A percentile compares a stretch with the other conserved stretches of the same genome.
Evolutionary conservation across 1,284 basidiomycete genomes (phyloP).

Genomic region (Ustilago tritici): DNA sequence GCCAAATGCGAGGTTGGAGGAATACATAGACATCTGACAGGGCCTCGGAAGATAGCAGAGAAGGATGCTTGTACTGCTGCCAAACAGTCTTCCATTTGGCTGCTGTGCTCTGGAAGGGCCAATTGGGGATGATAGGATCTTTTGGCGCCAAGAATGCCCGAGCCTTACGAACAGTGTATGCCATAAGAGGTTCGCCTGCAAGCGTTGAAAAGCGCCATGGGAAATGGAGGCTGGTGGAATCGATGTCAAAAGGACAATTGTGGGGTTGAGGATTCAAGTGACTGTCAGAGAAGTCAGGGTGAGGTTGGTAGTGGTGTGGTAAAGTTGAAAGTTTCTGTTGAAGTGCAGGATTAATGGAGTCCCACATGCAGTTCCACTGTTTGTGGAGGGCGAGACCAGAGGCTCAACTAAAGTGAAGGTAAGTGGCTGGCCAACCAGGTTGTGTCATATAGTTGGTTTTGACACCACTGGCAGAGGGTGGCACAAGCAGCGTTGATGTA

Average conservation of each 20-base stretch:
- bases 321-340: neutral
- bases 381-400: conserved; percentile 7
- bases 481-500: conserved; percentile 4
- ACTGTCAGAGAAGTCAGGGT: conserved; percentile 13
- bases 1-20: conserved; percentile 7
- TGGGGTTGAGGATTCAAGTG: conserved; percentile 10
- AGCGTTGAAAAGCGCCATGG: conserved; percentile 11
- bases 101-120: neutral
- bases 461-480: conserved; percentile 10
- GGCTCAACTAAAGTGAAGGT: conserved; percentile 6
- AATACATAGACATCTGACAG: conserved; percentile 9
- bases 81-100: conserved; percentile 7
- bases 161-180: conserved; percentile 5
- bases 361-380: conserved; percentile 12
- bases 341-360: conserved; percentile 3
- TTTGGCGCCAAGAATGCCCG: conserved; percentile 1
- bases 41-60: conserved; percentile 4
- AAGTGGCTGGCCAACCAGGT: conserved; percentile 4
- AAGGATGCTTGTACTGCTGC: conserved; percentile 5
- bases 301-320: conserved; percentile 5
- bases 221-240: conserved; percentile 1
- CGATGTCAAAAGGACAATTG: conserved; percentile 6
- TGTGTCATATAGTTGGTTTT: conserved; percentile 11
- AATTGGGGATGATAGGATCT: conserved; percentile 3
- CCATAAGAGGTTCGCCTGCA: neutral